Percentiles rank a stretch among this genome's conserved stretches.
These are phyloP conservation scores for Leishmania amazonensis DNA, from an alignment of 208 protist genomes.

Conservation along the genomic window DNA sequence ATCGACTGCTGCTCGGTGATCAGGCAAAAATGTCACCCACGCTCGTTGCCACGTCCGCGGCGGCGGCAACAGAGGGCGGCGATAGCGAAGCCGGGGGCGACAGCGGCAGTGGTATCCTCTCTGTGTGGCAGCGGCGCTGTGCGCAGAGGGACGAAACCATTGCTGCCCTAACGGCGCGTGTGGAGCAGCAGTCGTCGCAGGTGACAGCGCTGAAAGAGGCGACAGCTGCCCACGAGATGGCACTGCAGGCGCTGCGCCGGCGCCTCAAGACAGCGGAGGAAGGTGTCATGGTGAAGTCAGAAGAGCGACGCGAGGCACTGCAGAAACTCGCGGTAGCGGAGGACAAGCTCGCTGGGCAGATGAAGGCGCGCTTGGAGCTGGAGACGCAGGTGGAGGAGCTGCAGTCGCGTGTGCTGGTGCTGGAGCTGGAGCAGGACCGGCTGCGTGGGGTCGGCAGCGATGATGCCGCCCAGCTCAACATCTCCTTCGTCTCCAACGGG, in stretches of 20 bases:
- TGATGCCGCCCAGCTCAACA: conserved; percentile 31
- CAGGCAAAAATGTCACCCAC: conserved; percentile 16
- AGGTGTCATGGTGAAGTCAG: conserved; percentile 45
- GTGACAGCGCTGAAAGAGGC: conserved; percentile 59
- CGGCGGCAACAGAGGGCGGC: neutral
- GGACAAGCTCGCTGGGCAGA: conserved; percentile 56
- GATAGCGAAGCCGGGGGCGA: neutral
- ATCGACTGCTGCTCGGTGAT: conserved; percentile 50
- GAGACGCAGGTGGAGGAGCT: conserved; percentile 65
- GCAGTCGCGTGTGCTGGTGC: conserved; percentile 45
- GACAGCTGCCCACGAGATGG: conserved; percentile 51
- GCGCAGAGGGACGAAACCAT: conserved; percentile 63
- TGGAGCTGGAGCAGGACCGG: conserved; percentile 33
- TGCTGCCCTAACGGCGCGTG: conserved; percentile 41
- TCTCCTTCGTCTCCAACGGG: conserved; percentile 64
- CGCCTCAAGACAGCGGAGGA: conserved; percentile 58
- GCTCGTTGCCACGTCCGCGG: neutral
- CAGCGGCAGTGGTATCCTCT: conserved; percentile 9
- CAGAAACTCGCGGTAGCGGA: conserved; percentile 56
- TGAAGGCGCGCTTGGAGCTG: conserved; percentile 44
- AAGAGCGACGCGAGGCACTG: conserved; percentile 53
- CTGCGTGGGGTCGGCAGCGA: conserved; percentile 32
- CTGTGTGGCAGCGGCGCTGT: conserved; percentile 43
- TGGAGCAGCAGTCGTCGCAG: conserved; percentile 49
- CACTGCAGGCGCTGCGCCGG: conserved; percentile 47